Evolutionary conservation across 2,329 filamentous ascomycete genomes (phyloP).

Genomic region (Emmonsia crescens): DNA sequence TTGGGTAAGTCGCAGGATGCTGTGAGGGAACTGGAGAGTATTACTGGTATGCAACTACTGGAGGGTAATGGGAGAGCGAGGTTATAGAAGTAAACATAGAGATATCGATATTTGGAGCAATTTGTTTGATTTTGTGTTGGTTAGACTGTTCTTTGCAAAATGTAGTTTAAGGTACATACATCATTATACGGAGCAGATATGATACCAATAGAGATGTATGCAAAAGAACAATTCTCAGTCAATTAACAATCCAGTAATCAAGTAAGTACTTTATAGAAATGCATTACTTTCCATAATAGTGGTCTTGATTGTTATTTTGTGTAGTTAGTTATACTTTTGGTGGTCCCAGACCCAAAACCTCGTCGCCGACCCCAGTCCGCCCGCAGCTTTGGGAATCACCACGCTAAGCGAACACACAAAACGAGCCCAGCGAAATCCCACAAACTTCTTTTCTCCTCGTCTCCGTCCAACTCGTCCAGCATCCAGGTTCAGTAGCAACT

Average conservation of each 20-base stretch:
- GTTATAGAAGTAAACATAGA: slow-evolving; percentile 16
- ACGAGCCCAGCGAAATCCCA: slow-evolving; percentile 22
- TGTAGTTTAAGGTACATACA: not conserved
- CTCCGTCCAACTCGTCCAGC: slow-evolving; percentile 26
- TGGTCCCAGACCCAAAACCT: slow-evolving; percentile 8
- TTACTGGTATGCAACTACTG: slow-evolving; percentile 53
- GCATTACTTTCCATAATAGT: not conserved
- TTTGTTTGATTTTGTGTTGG: not conserved
- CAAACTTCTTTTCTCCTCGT: slow-evolving; percentile 15
- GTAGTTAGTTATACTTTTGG: not conserved
- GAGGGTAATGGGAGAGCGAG: slow-evolving; percentile 28
- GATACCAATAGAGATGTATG: not conserved
- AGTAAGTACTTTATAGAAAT: not conserved
- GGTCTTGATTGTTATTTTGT: not conserved
- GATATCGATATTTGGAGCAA: not conserved
- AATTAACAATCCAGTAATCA: not conserved
- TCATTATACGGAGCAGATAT: not conserved
- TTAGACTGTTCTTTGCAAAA: not conserved
- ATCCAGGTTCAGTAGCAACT: slow-evolving; percentile 9
- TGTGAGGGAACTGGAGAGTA: slow-evolving; percentile 65
- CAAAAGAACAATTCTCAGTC: not conserved
- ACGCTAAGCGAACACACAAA: slow-evolving; percentile 38
- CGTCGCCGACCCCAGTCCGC: slow-evolving; percentile 30
- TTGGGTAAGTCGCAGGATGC: slow-evolving; percentile 70
- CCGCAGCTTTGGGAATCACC: slow-evolving; percentile 22